A percentile compares a stretch with the other conserved stretches of the same genome.
phyloP scores from a whole-genome alignment of 2,329 filamentous ascomycete species.

The Thelonectria rubi region DNA sequence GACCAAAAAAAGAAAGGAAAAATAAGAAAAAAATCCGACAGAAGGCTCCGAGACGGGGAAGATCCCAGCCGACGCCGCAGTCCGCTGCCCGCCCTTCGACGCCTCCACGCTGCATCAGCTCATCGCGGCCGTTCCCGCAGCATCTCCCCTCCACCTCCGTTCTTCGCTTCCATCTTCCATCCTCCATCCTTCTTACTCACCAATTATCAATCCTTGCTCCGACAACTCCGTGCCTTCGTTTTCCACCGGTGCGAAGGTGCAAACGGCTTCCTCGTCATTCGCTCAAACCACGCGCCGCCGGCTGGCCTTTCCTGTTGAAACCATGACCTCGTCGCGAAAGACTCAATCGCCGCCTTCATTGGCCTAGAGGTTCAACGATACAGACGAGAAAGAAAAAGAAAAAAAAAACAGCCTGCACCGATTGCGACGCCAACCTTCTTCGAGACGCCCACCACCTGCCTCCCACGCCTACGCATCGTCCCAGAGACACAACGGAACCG shows the following conservation, averaged over 20 bases:
- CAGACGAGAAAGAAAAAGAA: constrained; percentile 12
- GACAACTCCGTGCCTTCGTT: constrained; percentile 14
- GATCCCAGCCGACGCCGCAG: constrained; percentile 37
- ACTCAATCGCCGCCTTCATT: constrained; percentile 45
- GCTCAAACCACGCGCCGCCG: constrained; percentile 36
- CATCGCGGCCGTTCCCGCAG: constrained; percentile 39
- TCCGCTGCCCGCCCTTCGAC: constrained; percentile 33
- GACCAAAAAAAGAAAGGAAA: constrained; percentile 24
- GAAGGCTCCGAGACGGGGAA: constrained; percentile 31
- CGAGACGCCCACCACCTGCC: constrained; percentile 36
- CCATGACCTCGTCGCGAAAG: constrained; percentile 45
- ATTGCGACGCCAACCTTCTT: constrained; percentile 30
- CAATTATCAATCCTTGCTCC: constrained; percentile 20
- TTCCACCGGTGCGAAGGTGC: neutral
- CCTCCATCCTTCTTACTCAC: constrained; percentile 24
- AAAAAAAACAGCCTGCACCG: constrained; percentile 24
- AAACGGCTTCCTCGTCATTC: constrained; percentile 7
- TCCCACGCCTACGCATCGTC: constrained; percentile 33
- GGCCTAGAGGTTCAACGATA: constrained; percentile 36
- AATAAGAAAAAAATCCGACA: constrained; percentile 8
- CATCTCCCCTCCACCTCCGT: constrained; percentile 28
- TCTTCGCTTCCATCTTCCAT: constrained; percentile 21
- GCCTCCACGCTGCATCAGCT: constrained; percentile 39
- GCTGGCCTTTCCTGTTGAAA: constrained; percentile 36
- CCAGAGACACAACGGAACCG: constrained; percentile 27